Conservation (phyloP, 176 grass and related monocot genomes). For the Lolium multiflorum region DNA sequence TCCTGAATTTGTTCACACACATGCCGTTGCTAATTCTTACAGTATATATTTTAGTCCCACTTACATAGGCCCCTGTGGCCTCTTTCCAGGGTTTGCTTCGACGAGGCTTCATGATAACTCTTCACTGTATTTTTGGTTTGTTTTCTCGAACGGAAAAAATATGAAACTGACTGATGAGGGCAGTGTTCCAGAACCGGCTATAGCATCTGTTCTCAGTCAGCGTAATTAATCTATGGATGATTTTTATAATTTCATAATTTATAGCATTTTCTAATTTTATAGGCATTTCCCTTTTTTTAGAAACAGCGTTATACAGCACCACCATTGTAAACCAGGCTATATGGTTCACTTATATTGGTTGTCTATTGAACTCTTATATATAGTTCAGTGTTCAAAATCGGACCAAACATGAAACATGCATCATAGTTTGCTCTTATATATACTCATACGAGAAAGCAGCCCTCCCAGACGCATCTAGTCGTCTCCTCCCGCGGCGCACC, state of each 20-base stretch:
- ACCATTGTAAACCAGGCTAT: not conserved
- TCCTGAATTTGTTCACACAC: slow-evolving; percentile 25
- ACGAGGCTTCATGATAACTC: not conserved
- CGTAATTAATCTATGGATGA: not conserved
- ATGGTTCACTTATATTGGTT: not conserved
- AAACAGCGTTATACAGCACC: not conserved
- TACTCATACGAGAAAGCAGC: no score
- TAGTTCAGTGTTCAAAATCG: no score
- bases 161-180: no score
- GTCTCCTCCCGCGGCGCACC: no score
- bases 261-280: not conserved
- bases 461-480: no score
- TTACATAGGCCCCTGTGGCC: not conserved
- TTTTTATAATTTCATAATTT: not conserved
- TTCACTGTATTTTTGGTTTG: not conserved
- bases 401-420: no score
- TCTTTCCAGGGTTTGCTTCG: not conserved
- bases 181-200: no score
- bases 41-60: not conserved
- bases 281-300: not conserved
- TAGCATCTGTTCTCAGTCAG: no score
- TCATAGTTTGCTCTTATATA: no score
- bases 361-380: no score
- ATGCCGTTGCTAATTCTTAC: not conserved
- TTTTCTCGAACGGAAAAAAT: not conserved